Evolutionary conservation across 2,329 filamentous ascomycete species (phyloP).

Genomic region (Hymenoscyphus scutula): DNA sequence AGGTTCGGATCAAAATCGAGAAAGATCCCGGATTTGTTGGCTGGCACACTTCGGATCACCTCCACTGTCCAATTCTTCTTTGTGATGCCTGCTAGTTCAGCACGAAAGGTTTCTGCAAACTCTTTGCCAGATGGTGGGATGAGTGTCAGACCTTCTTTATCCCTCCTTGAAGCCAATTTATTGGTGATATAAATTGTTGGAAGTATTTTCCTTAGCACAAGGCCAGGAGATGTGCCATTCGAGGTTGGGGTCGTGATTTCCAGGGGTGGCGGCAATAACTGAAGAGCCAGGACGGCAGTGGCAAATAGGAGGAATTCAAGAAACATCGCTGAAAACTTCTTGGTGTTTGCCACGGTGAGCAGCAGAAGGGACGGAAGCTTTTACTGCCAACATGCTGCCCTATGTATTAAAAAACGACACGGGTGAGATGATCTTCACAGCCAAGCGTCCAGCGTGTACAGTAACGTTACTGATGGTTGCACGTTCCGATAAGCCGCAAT

Average conservation of each 20-base stretch:
- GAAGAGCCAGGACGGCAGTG: background rate
- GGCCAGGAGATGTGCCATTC: background rate
- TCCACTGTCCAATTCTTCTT: constrained; percentile 34
- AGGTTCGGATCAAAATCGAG: background rate
- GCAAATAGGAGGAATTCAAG: background rate
- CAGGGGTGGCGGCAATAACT: background rate
- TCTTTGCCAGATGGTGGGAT: constrained; percentile 51
- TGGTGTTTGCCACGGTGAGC: background rate
- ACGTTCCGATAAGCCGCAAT: background rate
- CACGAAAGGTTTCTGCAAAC: constrained; percentile 48
- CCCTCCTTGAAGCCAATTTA: background rate
- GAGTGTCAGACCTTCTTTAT: constrained; percentile 37
- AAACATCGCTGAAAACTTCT: background rate
- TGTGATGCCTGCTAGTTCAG: constrained; percentile 36
- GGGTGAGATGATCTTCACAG: background rate
- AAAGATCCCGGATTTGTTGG: constrained; percentile 4
- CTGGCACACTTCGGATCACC: constrained; percentile 22
- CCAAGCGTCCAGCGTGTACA: background rate
- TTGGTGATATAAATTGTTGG: background rate
- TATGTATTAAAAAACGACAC: background rate
- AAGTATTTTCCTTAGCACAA: background rate
- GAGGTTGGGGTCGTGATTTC: background rate
- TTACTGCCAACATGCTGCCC: background rate
- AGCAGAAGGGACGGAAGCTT: background rate
- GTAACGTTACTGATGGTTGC: background rate